A percentile compares a stretch with the other conserved stretches of the same genome.
Evolutionary conservation across 176 grass and related monocot species (phyloP).

Genomic region (Puya raimondii): DNA sequence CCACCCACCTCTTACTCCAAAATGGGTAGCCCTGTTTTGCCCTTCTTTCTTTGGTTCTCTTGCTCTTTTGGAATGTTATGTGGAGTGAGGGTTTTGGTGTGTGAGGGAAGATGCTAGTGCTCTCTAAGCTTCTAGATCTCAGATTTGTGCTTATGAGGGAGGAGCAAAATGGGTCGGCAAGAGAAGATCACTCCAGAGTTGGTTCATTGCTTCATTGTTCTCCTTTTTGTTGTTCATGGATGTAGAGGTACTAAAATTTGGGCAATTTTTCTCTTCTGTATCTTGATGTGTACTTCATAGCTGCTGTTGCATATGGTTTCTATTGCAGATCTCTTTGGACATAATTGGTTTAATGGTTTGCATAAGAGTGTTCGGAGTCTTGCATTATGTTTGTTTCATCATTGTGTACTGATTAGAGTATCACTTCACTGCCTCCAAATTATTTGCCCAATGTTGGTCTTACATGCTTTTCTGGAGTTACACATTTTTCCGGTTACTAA

Average conservation of each 20-base stretch:
- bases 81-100: conserved; percentile 3
- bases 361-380: too few relatives aligned
- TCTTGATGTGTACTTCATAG: not conserved
- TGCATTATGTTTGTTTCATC: too few relatives aligned
- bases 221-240: conserved; percentile 27
- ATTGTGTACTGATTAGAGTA: too few relatives aligned
- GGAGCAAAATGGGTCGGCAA: conserved; percentile 19
- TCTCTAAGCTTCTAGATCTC: conserved; percentile 24
- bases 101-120: conserved; percentile 16
- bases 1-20: conserved; percentile 16
- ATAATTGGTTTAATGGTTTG: too few relatives aligned
- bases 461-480: too few relatives aligned
- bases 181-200: conserved; percentile 32
- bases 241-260: conserved; percentile 43
- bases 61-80: not conserved
- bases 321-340: too few relatives aligned
- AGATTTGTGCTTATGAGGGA: conserved; percentile 15
- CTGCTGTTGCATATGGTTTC: not conserved
- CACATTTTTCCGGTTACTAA: too few relatives aligned
- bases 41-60: conserved; percentile 4
- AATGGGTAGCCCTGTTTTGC: conserved; percentile 13
- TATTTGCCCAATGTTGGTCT: too few relatives aligned
- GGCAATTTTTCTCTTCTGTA: not conserved
- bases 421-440: too few relatives aligned
- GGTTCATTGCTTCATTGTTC: conserved; percentile 16